These are phyloP conservation scores for Bathelium albidoporum DNA, from an alignment of 495 filamentous ascomycete species.

Conservation along the genomic window DNA sequence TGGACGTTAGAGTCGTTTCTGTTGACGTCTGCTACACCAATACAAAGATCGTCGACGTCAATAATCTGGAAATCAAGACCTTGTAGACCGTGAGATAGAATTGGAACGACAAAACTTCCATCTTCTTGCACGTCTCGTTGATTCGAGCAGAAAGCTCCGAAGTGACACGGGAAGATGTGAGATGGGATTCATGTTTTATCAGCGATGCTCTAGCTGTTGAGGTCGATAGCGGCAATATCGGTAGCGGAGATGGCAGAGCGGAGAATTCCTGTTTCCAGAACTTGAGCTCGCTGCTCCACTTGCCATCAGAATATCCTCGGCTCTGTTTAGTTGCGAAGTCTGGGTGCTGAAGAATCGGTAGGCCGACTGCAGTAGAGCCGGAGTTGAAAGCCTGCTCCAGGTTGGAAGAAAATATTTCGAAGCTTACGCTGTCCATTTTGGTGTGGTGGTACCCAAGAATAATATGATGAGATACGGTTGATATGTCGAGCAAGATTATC, in stretches of 20 bases:
- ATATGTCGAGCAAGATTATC: not conserved
- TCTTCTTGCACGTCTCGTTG: not conserved
- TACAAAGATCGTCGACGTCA: conserved; percentile 8
- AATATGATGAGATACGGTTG: not conserved
- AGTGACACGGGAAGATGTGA: too few species aligned
- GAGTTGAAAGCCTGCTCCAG: not conserved
- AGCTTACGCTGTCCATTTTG: not conserved
- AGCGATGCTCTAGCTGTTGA: too few species aligned
- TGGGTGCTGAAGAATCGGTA: not conserved
- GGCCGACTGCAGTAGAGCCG: not conserved
- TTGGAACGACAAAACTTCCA: conserved; percentile 30
- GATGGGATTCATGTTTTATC: too few species aligned
- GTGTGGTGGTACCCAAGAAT: not conserved
- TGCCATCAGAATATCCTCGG: too few species aligned
- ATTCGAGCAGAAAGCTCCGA: not conserved
- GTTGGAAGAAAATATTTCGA: not conserved
- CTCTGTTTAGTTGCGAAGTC: not conserved
- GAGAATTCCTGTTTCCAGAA: too few species aligned
- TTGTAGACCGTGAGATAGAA: conserved; percentile 35
- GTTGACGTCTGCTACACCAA: conserved; percentile 10
- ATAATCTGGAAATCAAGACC: conserved; percentile 25
- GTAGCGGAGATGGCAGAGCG: too few species aligned
- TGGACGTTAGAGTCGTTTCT: not conserved
- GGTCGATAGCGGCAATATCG: too few species aligned
- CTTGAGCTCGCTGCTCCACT: too few species aligned